Base-by-base conservation (phyloP, 179 eudicot species). In the Silene noctiflora region DNA sequence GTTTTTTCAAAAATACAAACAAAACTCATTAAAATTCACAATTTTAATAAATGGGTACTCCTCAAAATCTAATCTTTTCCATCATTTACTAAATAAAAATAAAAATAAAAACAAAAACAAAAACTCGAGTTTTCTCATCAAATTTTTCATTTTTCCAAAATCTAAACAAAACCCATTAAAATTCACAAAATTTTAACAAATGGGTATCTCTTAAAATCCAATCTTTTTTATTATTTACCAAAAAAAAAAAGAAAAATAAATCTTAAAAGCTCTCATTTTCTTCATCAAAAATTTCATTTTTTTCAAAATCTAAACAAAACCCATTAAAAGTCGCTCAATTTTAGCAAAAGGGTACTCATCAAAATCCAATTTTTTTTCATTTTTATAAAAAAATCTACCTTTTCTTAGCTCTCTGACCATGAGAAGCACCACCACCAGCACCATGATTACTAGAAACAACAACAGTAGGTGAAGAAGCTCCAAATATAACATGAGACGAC, bases 401-500 rank as follows among this genome's bases (percentile, higher is more conserved):
- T 78, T 83, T 83, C 73, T 83, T 83, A 27, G 86, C 39, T 58
- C 80, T 83, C 16, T 83, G 83, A 72, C 33, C 39, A 16, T 80
- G 79, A 6, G 86, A 78, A 44, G 77, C 39, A 33, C 39, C 39
- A 33, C 39, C 7, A 5, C 39, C 39, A 33, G 0, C 6, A 33
- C 39, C 39, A 5, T 7, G 46, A 39, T 39, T 46, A 9, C n/a
- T 35, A 21, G 25, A 29, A 61, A 53, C 10, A 68, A 48, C 12
- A 72, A 25, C 13, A 25, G 59, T 13, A 69, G 22, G 21, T 8
- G 66, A 22, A 71, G 69, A 25, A 3, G 60, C 65, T 7, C 84
- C 81, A 70, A 81, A 81, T 2, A 81, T 71, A 20, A 81, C 81
- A 6, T 81, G 84, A 19, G 81, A 61, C 7, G 33, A 29, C 33